Evolutionary conservation across 192 early-diverging fungal genomes (phyloP), one percentile per base, ranked within the genome.

Genomic region (Coemansia sp.): DNA sequence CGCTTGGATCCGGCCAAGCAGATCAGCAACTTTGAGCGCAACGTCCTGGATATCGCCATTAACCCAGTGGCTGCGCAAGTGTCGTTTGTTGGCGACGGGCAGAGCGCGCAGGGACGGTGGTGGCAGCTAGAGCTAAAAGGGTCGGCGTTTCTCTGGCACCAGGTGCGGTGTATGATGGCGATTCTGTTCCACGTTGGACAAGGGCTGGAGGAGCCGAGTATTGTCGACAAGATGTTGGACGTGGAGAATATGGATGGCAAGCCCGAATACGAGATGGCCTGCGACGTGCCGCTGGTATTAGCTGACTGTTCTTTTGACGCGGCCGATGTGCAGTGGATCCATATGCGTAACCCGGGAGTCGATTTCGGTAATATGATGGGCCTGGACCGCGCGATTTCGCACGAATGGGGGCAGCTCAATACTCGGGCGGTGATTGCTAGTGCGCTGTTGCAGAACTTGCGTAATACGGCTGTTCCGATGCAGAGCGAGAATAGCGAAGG

Each of bases 81-180:
- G 12, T 36, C 62, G 24, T 63, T 79, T 73, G 66, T 80, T 9
- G 79, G 67, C 49, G 51, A 75, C n/a, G 67, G 65, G 0, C 31
- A 43, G 29, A 47, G 54, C 40, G 16, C 69, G 0, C 75, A 70
- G 54, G 72, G 63, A 49, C 67, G 67, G 60, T 85, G 84, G 84
- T 82, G 84, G 84, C 84, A 86, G 72, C 85, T 96, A 65, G 88
- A 90, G 63, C 87, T 99, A 36, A 87, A 84, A 20, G 96, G 96
- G 31, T 91, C 92, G 6, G 94, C 95, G 24, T 99, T 98, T 68
- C 81, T 98, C 63, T 99, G 95, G 96, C 97, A 99, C 81, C 97
- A 98, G 80, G 96, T 99, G 57, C 91, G 97, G 22, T 96, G 92
- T 80, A 97, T 99, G 93, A 95, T 96, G 90, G 87, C 93, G 1